Conservation (phyloP, 1,284 basidiomycete species). For the Trametes versicolor region DNA sequence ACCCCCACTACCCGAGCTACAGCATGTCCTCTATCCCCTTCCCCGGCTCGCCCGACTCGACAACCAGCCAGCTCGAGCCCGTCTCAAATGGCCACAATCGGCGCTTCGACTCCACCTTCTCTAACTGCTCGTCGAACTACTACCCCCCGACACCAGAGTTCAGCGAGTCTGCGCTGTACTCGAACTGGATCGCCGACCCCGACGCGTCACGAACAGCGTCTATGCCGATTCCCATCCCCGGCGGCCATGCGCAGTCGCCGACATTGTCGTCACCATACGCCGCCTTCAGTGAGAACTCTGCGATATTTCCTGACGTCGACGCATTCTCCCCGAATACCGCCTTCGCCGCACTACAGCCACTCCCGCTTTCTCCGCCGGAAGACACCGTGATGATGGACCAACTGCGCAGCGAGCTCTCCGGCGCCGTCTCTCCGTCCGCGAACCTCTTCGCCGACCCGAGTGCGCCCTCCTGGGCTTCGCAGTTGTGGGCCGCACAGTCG, state of each 20-base stretch:
- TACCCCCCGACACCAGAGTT: slow-evolving; percentile 50
- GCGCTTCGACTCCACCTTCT: slow-evolving; percentile 39
- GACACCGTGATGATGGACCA: slow-evolving; percentile 42
- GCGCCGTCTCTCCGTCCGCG: slow-evolving; percentile 67
- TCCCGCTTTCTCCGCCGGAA: slow-evolving; percentile 63
- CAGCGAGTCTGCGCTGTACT: slow-evolving; percentile 54
- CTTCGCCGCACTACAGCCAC: slow-evolving; percentile 66
- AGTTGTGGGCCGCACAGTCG: slow-evolving; percentile 60
- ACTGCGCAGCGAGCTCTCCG: slow-evolving; percentile 43
- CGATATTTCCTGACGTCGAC: slow-evolving; percentile 55
- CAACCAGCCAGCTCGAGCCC: slow-evolving; percentile 42
- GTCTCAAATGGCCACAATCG: slow-evolving; percentile 36
- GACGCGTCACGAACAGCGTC: slow-evolving; percentile 56
- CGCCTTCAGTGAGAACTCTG: slow-evolving; percentile 47
- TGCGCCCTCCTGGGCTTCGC: slow-evolving; percentile 63
- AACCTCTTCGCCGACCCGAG: slow-evolving; percentile 53
- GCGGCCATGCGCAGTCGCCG: slow-evolving; percentile 49
- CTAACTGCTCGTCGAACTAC: slow-evolving; percentile 38
- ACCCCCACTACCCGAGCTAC: slow-evolving; percentile 35
- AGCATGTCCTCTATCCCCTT: slow-evolving; percentile 40
- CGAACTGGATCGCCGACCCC: slow-evolving; percentile 67
- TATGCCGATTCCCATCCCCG: slow-evolving; percentile 70
- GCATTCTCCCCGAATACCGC: slow-evolving; percentile 65
- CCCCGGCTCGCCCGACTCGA: slow-evolving; percentile 49
- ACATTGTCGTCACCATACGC: slow-evolving; percentile 37